Evolutionary conservation across 441 rosid species (phyloP).

Genomic region (Manihot esculenta): DNA sequence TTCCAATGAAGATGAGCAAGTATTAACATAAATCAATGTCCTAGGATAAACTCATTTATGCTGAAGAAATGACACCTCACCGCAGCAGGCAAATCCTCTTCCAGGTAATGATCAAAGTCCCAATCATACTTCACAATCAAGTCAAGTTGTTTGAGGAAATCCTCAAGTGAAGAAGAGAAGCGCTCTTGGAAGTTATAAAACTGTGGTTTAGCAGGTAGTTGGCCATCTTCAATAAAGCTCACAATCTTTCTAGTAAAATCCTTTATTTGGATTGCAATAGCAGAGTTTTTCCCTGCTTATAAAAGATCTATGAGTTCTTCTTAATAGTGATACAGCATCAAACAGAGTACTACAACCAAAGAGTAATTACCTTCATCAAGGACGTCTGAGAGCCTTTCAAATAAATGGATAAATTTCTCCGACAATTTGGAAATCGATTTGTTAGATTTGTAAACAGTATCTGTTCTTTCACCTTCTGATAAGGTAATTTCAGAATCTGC

Average conservation of each 20-base stretch:
- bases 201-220: slow-evolving; percentile 29
- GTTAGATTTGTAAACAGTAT: slow-evolving; percentile 32
- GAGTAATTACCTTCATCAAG: slow-evolving; percentile 48
- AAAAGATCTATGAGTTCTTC: slow-evolving; percentile 29
- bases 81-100: slow-evolving; percentile 90
- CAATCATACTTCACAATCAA: slow-evolving; percentile 62
- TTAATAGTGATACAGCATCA: slow-evolving; percentile 16
- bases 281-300: slow-evolving; percentile 32
- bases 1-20: not conserved
- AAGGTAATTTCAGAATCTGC: slow-evolving; percentile 31
- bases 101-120: slow-evolving; percentile 87
- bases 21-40: slow-evolving; percentile 3
- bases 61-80: slow-evolving; percentile 67
- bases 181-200: slow-evolving; percentile 39
- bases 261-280: slow-evolving; percentile 33
- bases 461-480: slow-evolving; percentile 23
- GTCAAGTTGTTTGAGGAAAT: slow-evolving; percentile 55
- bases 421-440: slow-evolving; percentile 50
- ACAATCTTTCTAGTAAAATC: slow-evolving; percentile 36
- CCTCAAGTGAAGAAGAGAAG: slow-evolving; percentile 45
- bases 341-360: not conserved
- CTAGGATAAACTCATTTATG: slow-evolving; percentile 1
- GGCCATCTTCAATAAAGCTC: slow-evolving; percentile 36
- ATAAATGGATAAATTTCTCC: slow-evolving; percentile 56
- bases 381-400: slow-evolving; percentile 66